Evolutionary conservation across 108 stramenopile genomes (phyloP).

Genomic region (Licmophora abbreviata): DNA sequence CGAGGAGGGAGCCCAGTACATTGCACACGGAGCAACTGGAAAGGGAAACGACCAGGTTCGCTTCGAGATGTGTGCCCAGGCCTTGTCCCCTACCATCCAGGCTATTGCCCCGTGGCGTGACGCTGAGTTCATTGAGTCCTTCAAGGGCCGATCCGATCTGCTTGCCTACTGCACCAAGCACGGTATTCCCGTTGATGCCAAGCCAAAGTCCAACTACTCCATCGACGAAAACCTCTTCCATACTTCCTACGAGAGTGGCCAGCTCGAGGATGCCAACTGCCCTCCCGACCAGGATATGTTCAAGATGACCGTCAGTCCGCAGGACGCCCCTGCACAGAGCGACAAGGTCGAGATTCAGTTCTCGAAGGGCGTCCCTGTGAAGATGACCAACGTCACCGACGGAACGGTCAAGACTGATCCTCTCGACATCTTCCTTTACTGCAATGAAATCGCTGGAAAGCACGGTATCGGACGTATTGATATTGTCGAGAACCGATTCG

Average conservation of each 20-base stretch:
- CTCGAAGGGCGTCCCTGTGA: slow-evolving; percentile 88
- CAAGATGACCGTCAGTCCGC: slow-evolving; percentile 89
- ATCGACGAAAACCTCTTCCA: slow-evolving; percentile 99
- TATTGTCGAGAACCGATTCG: slow-evolving; percentile 99
- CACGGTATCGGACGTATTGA: slow-evolving; percentile 97
- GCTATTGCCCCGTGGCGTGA: slow-evolving; percentile 98
- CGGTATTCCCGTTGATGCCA: slow-evolving; percentile 93
- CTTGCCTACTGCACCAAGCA: slow-evolving; percentile 95
- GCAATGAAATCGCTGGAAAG: slow-evolving; percentile 94
- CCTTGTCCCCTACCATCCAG: slow-evolving; percentile 86
- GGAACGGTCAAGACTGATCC: slow-evolving; percentile 86
- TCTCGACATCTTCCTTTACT: slow-evolving; percentile 92
- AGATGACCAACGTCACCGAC: slow-evolving; percentile 87
- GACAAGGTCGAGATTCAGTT: slow-evolving; percentile 84
- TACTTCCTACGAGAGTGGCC: slow-evolving; percentile 94
- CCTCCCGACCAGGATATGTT: slow-evolving; percentile 86
- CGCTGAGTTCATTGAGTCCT: slow-evolving; percentile 90
- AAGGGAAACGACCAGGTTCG: slow-evolving; percentile 99
- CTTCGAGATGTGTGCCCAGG: slow-evolving; percentile 99
- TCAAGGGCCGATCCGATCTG: slow-evolving; percentile 92
- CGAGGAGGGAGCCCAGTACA: slow-evolving; percentile 84
- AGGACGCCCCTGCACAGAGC: slow-evolving; percentile 81
- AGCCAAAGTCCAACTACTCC: slow-evolving; percentile 94
- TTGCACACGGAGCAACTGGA: slow-evolving; percentile 98
- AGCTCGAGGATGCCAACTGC: slow-evolving; percentile 86